phyloP scores from a whole-genome alignment of 2,329 filamentous ascomycete genomes.

The Colletotrichum lindemuthianum region DNA sequence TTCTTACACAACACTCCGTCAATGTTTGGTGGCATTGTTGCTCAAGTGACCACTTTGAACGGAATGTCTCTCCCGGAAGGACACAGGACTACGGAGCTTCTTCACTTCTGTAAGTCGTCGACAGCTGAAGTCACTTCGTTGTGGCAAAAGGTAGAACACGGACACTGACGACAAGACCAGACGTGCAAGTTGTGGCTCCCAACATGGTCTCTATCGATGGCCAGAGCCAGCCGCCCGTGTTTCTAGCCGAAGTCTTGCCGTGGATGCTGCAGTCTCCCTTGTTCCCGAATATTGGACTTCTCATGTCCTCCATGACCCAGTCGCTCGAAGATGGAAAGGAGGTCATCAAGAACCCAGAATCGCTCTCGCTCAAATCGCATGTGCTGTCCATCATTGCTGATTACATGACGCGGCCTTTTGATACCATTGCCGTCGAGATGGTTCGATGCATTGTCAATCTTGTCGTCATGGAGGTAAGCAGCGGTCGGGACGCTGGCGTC shows the following conservation, averaged over 20 bases:
- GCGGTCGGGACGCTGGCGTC: too few species aligned
- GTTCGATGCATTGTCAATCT: slow-evolving; percentile 44
- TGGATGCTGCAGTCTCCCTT: slow-evolving; percentile 46
- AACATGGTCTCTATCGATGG: slow-evolving; percentile 46
- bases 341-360: slow-evolving; percentile 40
- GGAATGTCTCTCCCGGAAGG: slow-evolving; percentile 40
- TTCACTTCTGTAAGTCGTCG: slow-evolving; percentile 42
- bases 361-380: slow-evolving; percentile 40
- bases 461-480: slow-evolving; percentile 43
- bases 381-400: slow-evolving; percentile 43
- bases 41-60: slow-evolving; percentile 51
- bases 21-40: slow-evolving; percentile 38
- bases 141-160: too few species aligned
- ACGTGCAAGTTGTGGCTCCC: slow-evolving; percentile 42
- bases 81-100: slow-evolving; percentile 39
- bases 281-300: slow-evolving; percentile 42
- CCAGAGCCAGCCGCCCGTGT: slow-evolving; percentile 38
- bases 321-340: slow-evolving; percentile 38
- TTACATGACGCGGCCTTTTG: slow-evolving; percentile 37
- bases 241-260: slow-evolving; percentile 41
- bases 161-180: slow-evolving; percentile 25
- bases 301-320: slow-evolving; percentile 45
- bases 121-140: too few species aligned
- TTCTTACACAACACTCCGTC: slow-evolving; percentile 35
- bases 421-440: slow-evolving; percentile 40